Percentiles rank a stretch among this genome's conserved stretches.
These are phyloP conservation scores for Adenanthera pavonina DNA, from an alignment of 306 rosid species.

Conservation along the genomic window DNA sequence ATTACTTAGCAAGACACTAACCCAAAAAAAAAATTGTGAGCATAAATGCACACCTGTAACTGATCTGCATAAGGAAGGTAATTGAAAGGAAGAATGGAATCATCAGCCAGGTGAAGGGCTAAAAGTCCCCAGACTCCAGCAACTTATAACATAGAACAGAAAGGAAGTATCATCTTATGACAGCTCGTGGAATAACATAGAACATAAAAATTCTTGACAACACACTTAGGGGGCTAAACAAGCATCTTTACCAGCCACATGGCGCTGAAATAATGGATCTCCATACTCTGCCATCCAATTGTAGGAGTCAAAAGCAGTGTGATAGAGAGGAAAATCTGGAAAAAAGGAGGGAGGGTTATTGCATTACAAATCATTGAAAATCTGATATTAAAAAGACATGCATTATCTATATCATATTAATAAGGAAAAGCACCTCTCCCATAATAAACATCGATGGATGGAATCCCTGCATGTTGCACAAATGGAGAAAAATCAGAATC, in stretches of 20 bases:
- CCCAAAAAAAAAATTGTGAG: conserved; percentile 9
- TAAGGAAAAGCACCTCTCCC: conserved; percentile 69
- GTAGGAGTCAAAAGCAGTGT: conserved; percentile 90
- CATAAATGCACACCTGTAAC: conserved; percentile 53
- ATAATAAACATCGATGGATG: conserved; percentile 83
- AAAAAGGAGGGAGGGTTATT: background rate
- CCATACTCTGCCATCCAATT: conserved; percentile 88
- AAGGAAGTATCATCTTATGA: conserved; percentile 1
- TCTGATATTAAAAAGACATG: conserved; percentile 6
- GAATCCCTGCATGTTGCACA: conserved; percentile 92
- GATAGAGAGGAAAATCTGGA: conserved; percentile 90
- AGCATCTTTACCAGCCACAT: conserved; percentile 73
- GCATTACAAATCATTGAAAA: background rate
- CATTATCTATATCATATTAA: background rate
- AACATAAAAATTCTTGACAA: background rate
- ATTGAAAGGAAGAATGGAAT: conserved; percentile 66
- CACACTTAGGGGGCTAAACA: background rate
- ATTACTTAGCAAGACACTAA: conserved; percentile 21
- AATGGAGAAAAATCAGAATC: conserved; percentile 95
- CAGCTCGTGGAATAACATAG: background rate
- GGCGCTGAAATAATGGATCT: conserved; percentile 91
- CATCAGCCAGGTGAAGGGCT: conserved; percentile 76
- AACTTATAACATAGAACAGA: conserved; percentile 46
- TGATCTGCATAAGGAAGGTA: conserved; percentile 67
- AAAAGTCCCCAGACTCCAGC: conserved; percentile 79